Evolutionary conservation across 176 grass and related monocot genomes (phyloP).

Genomic region (Avena atlantica): DNA sequence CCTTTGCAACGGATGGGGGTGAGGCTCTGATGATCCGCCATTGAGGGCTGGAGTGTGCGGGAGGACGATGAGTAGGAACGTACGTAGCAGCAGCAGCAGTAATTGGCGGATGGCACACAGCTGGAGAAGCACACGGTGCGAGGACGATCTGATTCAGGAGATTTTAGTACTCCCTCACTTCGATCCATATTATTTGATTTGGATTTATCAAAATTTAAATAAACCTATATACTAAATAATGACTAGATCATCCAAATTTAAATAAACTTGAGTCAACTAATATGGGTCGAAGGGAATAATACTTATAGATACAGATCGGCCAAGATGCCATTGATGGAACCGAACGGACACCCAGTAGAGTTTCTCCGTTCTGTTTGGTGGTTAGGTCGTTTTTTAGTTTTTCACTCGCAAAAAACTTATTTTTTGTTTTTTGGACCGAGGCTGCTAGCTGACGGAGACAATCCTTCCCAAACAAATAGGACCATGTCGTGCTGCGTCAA

Average conservation of each 20-base stretch:
- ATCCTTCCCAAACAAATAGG: background rate
- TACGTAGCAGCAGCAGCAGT: background rate
- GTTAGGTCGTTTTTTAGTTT: too few relatives aligned
- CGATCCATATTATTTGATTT: too few relatives aligned
- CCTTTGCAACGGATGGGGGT: constrained; percentile 80
- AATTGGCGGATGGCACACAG: background rate
- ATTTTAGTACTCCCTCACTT: too few relatives aligned
- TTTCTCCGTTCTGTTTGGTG: background rate
- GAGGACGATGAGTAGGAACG: background rate
- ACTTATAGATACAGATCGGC: background rate
- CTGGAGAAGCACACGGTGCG: background rate
- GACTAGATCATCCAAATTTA: too few relatives aligned
- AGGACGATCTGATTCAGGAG: background rate
- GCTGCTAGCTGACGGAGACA: background rate
- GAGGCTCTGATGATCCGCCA: constrained; percentile 34
- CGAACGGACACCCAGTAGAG: background rate
- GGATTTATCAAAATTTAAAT: too few relatives aligned
- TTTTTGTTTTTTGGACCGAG: background rate
- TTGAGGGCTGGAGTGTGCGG: background rate
- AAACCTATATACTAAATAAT: too few relatives aligned
- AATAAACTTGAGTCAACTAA: too few relatives aligned
- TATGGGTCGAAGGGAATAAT: background rate
- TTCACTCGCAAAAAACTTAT: background rate
- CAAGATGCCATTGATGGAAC: background rate
- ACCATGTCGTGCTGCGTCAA: background rate